Percentiles rank a stretch among this genome's conserved stretches.
Conservation (phyloP, 2,329 filamentous ascomycete genomes). For the Aspergillus versicolor region DNA sequence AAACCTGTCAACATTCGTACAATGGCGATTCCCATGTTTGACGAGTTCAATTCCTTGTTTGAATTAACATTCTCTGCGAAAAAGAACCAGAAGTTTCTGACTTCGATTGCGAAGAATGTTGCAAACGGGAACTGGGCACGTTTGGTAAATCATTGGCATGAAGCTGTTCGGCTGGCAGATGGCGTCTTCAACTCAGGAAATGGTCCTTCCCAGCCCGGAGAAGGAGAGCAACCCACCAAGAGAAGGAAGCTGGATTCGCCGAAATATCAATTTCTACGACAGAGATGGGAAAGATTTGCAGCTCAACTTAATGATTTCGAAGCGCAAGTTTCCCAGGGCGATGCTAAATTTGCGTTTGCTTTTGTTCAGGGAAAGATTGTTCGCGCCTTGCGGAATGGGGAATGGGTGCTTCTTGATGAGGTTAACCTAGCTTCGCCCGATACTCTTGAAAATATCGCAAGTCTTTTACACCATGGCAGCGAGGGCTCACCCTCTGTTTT, state of each 20-base stretch:
- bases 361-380: constrained; percentile 96
- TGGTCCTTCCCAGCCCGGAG: constrained; percentile 43
- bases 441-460: constrained; percentile 88
- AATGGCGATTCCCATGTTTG: constrained; percentile 83
- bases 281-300: constrained; percentile 79
- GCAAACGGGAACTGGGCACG: constrained; percentile 84
- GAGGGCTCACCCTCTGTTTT: constrained; percentile 76
- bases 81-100: constrained; percentile 84
- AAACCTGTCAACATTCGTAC: constrained; percentile 92
- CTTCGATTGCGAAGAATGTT: constrained; percentile 75
- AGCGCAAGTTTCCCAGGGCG: constrained; percentile 69
- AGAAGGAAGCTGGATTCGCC: constrained; percentile 63
- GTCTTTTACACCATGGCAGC: constrained; percentile 73
- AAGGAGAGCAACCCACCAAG: constrained; percentile 66
- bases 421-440: constrained; percentile 95
- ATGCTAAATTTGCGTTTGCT: constrained; percentile 82
- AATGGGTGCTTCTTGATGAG: constrained; percentile 96
- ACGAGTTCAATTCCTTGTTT: constrained; percentile 91
- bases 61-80: constrained; percentile 80
- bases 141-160: constrained; percentile 80
- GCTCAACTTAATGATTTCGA: constrained; percentile 75
- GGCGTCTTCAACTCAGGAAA: constrained; percentile 59
- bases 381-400: constrained; percentile 90
- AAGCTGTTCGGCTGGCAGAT: constrained; percentile 84
- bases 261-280: constrained; percentile 56